A percentile compares a stretch with the other conserved stretches of the same genome.
Evolutionary conservation across 2,329 filamentous ascomycete species (phyloP).

Genomic region (Pseudopithomyces maydicus): DNA sequence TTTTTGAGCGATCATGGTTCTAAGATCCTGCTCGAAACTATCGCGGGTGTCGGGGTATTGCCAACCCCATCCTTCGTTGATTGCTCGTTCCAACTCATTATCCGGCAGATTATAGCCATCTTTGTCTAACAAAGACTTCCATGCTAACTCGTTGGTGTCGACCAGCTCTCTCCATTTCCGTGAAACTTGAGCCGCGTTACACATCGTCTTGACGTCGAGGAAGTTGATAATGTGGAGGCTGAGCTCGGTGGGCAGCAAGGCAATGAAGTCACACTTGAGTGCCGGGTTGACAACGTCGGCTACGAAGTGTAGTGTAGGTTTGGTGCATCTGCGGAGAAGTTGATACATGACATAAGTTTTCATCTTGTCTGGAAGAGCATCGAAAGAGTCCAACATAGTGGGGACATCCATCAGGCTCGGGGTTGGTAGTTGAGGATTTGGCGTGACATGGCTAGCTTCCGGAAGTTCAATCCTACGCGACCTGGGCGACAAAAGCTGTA

Average conservation of each 20-base stretch:
- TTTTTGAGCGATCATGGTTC: slow-evolving; percentile 51
- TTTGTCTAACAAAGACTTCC: slow-evolving; percentile 87
- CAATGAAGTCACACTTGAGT: slow-evolving; percentile 90
- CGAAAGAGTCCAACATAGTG: slow-evolving; percentile 85
- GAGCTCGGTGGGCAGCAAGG: slow-evolving; percentile 81
- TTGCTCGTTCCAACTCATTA: slow-evolving; percentile 84
- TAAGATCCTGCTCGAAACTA: slow-evolving; percentile 81
- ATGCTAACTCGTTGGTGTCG: slow-evolving; percentile 91
- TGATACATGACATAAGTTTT: slow-evolving; percentile 98
- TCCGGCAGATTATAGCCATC: slow-evolving; percentile 80
- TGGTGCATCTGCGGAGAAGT: slow-evolving; percentile 82
- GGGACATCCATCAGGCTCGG: slow-evolving; percentile 74
- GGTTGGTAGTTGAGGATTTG: slow-evolving; percentile 43
- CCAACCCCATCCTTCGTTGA: slow-evolving; percentile 95
- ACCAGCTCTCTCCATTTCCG: slow-evolving; percentile 91
- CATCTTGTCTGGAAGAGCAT: slow-evolving; percentile 87
- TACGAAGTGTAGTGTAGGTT: slow-evolving; percentile 86
- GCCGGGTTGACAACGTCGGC: slow-evolving; percentile 92
- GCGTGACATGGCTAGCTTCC: slow-evolving; percentile 16
- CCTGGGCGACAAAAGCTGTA: slow-evolving; percentile 20
- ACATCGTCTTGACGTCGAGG: slow-evolving; percentile 83
- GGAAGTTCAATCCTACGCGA: slow-evolving; percentile 28
- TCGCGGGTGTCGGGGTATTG: slow-evolving; percentile 79
- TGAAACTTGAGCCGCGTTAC: slow-evolving; percentile 88
- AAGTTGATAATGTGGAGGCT: slow-evolving; percentile 87